phyloP scores from a whole-genome alignment of 768 basidiomycete genomes.

The Rhizopogon vesiculosus region DNA sequence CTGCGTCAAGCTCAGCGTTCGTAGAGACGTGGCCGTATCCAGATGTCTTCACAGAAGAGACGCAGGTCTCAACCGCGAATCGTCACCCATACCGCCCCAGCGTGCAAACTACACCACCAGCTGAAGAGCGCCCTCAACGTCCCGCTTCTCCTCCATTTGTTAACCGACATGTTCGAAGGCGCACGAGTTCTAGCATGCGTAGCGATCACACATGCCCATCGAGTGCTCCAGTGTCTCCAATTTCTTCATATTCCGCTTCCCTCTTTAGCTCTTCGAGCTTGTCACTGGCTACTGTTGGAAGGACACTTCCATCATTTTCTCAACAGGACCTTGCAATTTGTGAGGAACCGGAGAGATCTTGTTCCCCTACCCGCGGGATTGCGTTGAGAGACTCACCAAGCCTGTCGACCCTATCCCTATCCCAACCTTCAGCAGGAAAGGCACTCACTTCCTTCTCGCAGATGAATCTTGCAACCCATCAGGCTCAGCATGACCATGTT shows the following conservation, averaged over 20 bases:
- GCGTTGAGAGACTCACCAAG: slow-evolving; percentile 6
- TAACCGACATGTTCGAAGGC: slow-evolving; percentile 27
- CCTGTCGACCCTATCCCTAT: neutral
- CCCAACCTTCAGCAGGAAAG: neutral
- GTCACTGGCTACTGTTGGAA: slow-evolving; percentile 15
- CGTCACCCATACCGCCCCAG: neutral
- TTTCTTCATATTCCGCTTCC: slow-evolving; percentile 21
- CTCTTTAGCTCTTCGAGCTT: slow-evolving; percentile 20
- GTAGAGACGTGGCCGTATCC: neutral
- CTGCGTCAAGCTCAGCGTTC: neutral
- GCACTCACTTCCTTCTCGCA: slow-evolving; percentile 1
- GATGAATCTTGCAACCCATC: neutral
- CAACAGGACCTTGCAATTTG: slow-evolving; percentile 10
- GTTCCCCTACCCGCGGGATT: slow-evolving; percentile 9
- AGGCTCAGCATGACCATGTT: neutral
- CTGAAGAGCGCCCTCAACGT: slow-evolving; percentile 5
- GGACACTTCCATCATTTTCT: slow-evolving; percentile 2
- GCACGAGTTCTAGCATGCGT: slow-evolving; percentile 25
- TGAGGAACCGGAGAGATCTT: slow-evolving; percentile 19
- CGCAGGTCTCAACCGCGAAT: neutral
- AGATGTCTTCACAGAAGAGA: neutral
- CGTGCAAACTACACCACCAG: neutral
- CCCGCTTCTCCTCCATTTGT: slow-evolving; percentile 31
- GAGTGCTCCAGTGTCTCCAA: slow-evolving; percentile 28
- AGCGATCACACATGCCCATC: slow-evolving; percentile 22